Evolutionary conservation across 371 early-diverging fungal species (phyloP), one percentile per base, ranked within the genome.

Genomic region (Chytridium lagenaria): DNA sequence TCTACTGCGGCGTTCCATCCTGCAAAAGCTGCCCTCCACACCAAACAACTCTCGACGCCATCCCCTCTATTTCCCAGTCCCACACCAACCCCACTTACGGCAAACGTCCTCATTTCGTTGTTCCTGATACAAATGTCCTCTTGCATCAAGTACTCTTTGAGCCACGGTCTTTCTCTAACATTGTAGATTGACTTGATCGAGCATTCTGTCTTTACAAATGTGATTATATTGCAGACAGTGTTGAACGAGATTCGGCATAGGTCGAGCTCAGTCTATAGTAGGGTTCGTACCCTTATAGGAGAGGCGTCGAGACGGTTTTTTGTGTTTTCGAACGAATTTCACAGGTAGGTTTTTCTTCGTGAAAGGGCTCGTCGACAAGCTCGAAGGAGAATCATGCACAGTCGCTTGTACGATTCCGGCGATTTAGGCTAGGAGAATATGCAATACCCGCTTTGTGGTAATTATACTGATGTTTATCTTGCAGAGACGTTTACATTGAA

Each of bases 41-140:
- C 22, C 74, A 78, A n/a, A 80, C 75, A 26, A 77, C 82, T 15
- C 34, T 71, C 40, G 71, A 71, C 7, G 19, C 49, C 30, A 12
- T 1, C 5, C 64, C 50, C 12, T 5, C 36, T 2, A 1, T 40
- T 36, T 15, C 16, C 3, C 50, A 36, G 19, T 34, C 74, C 7
- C 50, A 52, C n/a, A 12, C 70, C 33, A 61, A 57, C 3, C 15
- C 38, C 16, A 7, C 70, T 34, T 59, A 87, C 31, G 38, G 34
- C 61, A 26, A 36, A 28, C 10, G 68, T 78, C 89, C 90, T 1
- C 95, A 95, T 76, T 93, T 90, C 71, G 74, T 96, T 50, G 85
- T 98, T 44, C 95, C 96, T 1, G 98, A 98, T 80, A 98, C 98
- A 71, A 98, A 98, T 80, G 92, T 95, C 15, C 92, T 98, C 66